Conservation (phyloP, 2,329 filamentous ascomycete species). For the Boeremia exigua region DNA sequence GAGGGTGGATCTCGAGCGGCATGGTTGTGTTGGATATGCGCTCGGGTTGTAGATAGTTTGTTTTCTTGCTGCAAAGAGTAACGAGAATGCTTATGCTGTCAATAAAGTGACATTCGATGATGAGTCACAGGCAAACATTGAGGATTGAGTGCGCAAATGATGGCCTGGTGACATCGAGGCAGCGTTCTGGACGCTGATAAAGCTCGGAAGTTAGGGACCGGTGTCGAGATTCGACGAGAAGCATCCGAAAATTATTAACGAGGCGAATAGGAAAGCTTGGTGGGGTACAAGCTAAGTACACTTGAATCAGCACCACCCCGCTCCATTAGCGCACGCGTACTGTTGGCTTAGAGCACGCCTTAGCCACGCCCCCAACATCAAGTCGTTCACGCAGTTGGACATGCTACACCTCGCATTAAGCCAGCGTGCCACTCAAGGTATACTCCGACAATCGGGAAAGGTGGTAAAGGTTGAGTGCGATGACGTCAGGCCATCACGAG, state of each 20-base stretch:
- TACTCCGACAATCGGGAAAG: background rate
- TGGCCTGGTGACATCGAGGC: background rate
- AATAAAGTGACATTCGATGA: background rate
- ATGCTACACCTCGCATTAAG: background rate
- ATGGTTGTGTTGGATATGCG: conserved; percentile 19
- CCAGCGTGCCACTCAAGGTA: background rate
- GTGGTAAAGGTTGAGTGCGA: background rate
- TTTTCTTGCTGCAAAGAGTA: background rate
- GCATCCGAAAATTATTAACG: background rate
- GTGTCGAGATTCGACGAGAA: background rate
- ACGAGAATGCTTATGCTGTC: background rate
- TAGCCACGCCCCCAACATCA: background rate
- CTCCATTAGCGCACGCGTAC: background rate
- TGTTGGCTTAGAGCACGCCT: background rate
- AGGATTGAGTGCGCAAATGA: background rate
- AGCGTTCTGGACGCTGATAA: background rate
- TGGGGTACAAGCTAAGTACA: background rate
- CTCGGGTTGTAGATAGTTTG: background rate
- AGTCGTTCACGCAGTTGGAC: background rate
- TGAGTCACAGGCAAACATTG: conserved; percentile 5
- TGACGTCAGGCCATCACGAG: background rate
- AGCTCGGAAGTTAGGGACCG: background rate
- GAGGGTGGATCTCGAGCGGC: conserved; percentile 32
- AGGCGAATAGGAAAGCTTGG: conserved; percentile 1
- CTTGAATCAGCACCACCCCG: background rate